Evolutionary conservation across 805 yeast species (phyloP), one percentile per base, ranked within the genome.

Genomic region (Cyberlindnera galapagoensis): DNA sequence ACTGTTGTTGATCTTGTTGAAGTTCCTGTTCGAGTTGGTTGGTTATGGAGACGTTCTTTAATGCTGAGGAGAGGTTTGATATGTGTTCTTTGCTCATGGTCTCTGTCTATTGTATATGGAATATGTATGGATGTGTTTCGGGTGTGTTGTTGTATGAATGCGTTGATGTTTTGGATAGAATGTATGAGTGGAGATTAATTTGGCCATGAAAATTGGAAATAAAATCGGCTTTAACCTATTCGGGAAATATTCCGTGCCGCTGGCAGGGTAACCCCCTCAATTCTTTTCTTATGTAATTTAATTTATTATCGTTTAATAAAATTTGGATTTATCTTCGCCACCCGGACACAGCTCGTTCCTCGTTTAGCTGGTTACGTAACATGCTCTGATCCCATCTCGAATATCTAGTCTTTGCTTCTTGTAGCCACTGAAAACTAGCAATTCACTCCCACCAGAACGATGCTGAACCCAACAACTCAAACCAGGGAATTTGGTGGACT

Each of bases 401-500:
- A n/a, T n/a, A n/a, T n/a, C n/a, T n/a, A n/a, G n/a, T n/a, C n/a
- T n/a, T n/a, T n/a, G n/a, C n/a, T n/a, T n/a, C n/a, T n/a, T n/a
- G n/a, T n/a, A n/a, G n/a, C n/a, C n/a, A n/a, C n/a, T n/a, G n/a
- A n/a, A n/a, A n/a, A n/a, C n/a, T n/a, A n/a, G n/a, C n/a, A n/a
- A n/a, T n/a, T n/a, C n/a, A n/a, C n/a, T n/a, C n/a, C n/a, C n/a
- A n/a, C n/a, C n/a, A n/a, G n/a, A n/a, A n/a, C n/a, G n/a, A n/a
- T 20, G n/a, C 34, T 37, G 42, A 90, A 90, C 50, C 97, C 97
- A 4, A 55, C 50, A 28, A 85, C 97, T 1, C 63, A 57, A 4
- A 72, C 76, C 28, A 62, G 64, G 38, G 97, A 90, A 56, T 90
- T 90, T 56, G 69, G 71, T 20, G 98, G 98, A 0, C 57, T 69